Evolutionary conservation across 768 basidiomycete genomes (phyloP), one percentile per base, ranked within the genome.

Genomic region (Fomitopsis serialis): DNA sequence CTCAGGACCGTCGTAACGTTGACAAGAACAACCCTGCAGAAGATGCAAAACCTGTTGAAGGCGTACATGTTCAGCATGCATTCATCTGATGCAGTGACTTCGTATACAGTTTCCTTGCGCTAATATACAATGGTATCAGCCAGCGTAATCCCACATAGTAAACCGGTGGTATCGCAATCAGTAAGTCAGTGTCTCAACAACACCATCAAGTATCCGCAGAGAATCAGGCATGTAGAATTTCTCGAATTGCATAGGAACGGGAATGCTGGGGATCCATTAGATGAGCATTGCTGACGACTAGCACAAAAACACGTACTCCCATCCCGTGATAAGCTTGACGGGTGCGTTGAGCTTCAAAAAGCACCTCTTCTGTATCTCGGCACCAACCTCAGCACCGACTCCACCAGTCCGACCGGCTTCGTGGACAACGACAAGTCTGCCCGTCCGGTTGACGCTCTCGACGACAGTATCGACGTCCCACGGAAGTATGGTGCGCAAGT

Each of bases 171-270:
- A 19, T 12, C 35, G 51, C 21, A 6, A 34, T 64, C 62, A 91
- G 67, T 85, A 96, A 24, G 76, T 69, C 60, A 96, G 73, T 2
- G 92, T 93, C 67, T 94, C 89, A 45, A 95, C 76, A 11, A 95
- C 72, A 22, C 84, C 88, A 63, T 96, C 93, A 54, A 94, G 66
- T 37, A 97, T 74, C 48, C 92, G 79, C 57, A 98, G 75, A 2
- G 87, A 76, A 65, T 97, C 94, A 1, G 94, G 94, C 61, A 94
- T 84, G 70, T 88, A 83, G 69, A 97, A 96, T 70, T 91, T 94
- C 73, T 98, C 94, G 61, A 82, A 97, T 52, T 87, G 85, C 58
- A 97, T 72, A 34, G 82, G 87, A 22, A 84, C 84, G 2, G 93
- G 93, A n/a, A 85, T 81, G 59, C 91, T 94, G 52, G 36, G 43